A percentile compares a stretch with the other conserved stretches of the same genome.
Conservation (phyloP, 2,329 filamentous ascomycete species). For the Zasmidium citrigriseum region DNA sequence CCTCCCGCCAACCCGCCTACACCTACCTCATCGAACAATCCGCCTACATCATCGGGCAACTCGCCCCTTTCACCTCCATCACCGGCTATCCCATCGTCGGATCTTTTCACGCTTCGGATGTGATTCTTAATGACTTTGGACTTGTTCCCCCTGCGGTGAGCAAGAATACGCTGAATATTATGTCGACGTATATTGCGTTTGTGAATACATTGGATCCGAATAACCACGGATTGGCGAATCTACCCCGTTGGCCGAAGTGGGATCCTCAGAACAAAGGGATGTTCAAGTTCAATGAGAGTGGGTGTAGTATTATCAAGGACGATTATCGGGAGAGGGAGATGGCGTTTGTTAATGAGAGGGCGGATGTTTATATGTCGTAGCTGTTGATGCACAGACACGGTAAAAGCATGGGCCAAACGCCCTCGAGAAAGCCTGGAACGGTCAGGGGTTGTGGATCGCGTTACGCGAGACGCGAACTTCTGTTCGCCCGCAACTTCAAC, state of each 20-base stretch:
- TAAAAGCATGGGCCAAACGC: too few relatives aligned
- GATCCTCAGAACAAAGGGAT: conserved; percentile 4
- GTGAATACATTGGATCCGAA: conserved; percentile 16
- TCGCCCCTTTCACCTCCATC: conserved; percentile 64
- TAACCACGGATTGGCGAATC: conserved; percentile 5
- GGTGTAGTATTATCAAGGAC: conserved; percentile 5
- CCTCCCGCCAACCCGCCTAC: background rate
- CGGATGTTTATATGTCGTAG: conserved; percentile 6
- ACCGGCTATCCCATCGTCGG: conserved; percentile 71
- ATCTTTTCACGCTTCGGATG: conserved; percentile 68
- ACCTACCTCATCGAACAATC: conserved; percentile 30
- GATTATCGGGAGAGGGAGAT: conserved; percentile 7
- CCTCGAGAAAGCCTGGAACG: too few relatives aligned
- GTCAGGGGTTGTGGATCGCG: too few relatives aligned
- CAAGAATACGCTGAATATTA: conserved; percentile 11
- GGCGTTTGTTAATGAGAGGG: conserved; percentile 9
- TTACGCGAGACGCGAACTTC: too few relatives aligned
- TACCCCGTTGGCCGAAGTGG: conserved; percentile 9
- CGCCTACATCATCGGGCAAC: conserved; percentile 65
- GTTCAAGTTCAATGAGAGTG: conserved; percentile 6
- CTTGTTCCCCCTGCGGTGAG: conserved; percentile 9
- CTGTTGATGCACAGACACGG: too few relatives aligned
- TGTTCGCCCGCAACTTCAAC: too few relatives aligned
- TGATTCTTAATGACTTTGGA: conserved; percentile 39
- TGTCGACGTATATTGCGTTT: conserved; percentile 16